Evolutionary conservation across 345 rosid species (phyloP).

Genomic region (Hibiscus trionum): DNA sequence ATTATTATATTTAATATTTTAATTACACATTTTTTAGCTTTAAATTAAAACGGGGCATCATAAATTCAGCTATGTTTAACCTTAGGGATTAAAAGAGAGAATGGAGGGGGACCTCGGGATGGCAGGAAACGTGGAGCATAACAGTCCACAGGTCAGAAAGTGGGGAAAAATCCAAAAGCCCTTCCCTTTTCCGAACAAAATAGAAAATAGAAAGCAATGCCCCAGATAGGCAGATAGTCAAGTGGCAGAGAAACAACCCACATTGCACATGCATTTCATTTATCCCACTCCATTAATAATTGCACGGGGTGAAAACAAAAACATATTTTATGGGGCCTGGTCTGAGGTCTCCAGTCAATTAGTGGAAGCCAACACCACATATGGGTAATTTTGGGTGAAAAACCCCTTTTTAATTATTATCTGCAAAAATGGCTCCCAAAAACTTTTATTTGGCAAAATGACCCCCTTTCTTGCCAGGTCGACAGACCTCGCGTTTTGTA

Average conservation of each 20-base stretch:
- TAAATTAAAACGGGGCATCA: too few relatives aligned
- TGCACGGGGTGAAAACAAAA: conserved; percentile 26
- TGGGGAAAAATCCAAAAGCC: conserved; percentile 26
- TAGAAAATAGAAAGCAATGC: conserved; percentile 21
- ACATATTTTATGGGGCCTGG: conserved; percentile 11
- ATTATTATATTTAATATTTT: too few relatives aligned
- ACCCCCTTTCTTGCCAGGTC: too few relatives aligned
- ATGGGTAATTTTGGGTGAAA: too few relatives aligned
- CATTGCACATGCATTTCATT: conserved; percentile 36
- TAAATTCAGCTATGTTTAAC: too few relatives aligned
- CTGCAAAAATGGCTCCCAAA: too few relatives aligned
- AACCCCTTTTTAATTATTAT: too few relatives aligned
- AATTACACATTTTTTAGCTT: too few relatives aligned
- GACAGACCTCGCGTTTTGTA: too few relatives aligned
- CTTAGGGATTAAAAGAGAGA: not conserved
- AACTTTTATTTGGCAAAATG: too few relatives aligned
- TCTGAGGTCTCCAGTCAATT: not conserved
- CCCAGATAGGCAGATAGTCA: conserved; percentile 23
- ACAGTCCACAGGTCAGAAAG: conserved; percentile 23
- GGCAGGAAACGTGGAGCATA: conserved; percentile 31
- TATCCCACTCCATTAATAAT: conserved; percentile 26
- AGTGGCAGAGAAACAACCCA: conserved; percentile 26
- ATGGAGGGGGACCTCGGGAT: conserved; percentile 8
- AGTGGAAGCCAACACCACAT: conserved; percentile 37
- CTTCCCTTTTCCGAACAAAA: conserved; percentile 16